These are phyloP conservation scores for Heritiera fomes DNA, from an alignment of 345 rosid species.

Conservation along the genomic window DNA sequence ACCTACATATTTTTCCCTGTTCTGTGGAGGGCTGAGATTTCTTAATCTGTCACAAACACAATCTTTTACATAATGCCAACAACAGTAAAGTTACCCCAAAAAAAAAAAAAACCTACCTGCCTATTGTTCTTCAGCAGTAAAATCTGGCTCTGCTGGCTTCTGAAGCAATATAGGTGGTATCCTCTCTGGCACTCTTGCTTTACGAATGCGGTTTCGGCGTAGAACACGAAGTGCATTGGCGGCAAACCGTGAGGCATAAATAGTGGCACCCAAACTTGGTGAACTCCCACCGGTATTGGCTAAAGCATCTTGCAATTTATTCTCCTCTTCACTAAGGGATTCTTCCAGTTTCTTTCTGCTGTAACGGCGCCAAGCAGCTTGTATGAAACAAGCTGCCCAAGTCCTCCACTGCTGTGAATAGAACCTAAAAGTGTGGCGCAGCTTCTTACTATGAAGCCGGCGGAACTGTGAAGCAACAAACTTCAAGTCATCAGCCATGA, in stretches of 20 bases:
- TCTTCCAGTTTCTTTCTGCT: constrained; percentile 78
- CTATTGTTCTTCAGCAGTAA: constrained; percentile 53
- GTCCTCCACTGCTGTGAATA: constrained; percentile 90
- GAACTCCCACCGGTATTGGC: constrained; percentile 64
- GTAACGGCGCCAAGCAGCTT: constrained; percentile 82
- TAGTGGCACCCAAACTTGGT: constrained; percentile 79
- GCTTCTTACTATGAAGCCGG: constrained; percentile 83
- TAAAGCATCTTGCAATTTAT: constrained; percentile 70
- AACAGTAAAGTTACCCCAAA: neutral
- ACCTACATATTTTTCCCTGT: neutral
- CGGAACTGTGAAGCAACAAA: constrained; percentile 81
- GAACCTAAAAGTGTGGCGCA: constrained; percentile 75
- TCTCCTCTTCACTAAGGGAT: constrained; percentile 61
- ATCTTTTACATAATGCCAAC: neutral
- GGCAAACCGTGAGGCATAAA: constrained; percentile 82
- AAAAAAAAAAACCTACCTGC: neutral
- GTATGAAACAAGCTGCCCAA: constrained; percentile 91
- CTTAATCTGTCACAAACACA: constrained; percentile 3
- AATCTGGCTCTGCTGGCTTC: constrained; percentile 92
- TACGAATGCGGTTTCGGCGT: constrained; percentile 49
- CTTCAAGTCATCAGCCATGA: constrained; percentile 76
- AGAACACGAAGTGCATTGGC: constrained; percentile 70
- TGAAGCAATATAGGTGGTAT: constrained; percentile 68
- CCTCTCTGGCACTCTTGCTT: constrained; percentile 61
- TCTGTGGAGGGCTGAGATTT: neutral